A percentile compares a stretch with the other conserved stretches of the same genome.
These are phyloP conservation scores for Coemansia biformis DNA, from an alignment of 192 early-diverging fungal species.

Conservation along the genomic window DNA sequence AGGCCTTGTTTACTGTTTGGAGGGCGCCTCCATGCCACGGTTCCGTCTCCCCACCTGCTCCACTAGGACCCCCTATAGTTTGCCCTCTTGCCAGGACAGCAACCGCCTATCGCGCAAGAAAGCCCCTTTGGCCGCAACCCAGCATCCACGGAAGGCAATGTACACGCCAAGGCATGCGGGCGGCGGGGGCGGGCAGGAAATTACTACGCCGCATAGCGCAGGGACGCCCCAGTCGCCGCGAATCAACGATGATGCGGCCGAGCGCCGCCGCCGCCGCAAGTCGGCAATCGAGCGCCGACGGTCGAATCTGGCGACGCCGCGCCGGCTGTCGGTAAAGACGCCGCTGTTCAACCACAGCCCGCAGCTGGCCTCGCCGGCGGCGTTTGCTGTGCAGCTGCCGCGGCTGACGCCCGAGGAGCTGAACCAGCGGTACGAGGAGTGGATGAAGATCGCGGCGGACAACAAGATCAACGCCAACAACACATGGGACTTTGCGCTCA, in stretches of 20 bases:
- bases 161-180: constrained; percentile 28
- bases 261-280: constrained; percentile 49
- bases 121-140: not conserved
- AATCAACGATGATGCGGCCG: constrained; percentile 52
- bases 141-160: constrained; percentile 7
- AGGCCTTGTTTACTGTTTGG: no score
- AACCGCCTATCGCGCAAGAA: no score
- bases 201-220: constrained; percentile 31
- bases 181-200: constrained; percentile 16
- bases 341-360: constrained; percentile 36
- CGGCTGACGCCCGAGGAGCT: constrained; percentile 53
- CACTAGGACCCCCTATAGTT: no score
- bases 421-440: constrained; percentile 77
- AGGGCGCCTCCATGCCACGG: no score
- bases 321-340: constrained; percentile 22
- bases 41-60: no score
- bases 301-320: constrained; percentile 44
- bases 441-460: constrained; percentile 96
- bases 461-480: constrained; percentile 93
- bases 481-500: constrained; percentile 95
- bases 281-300: constrained; percentile 47
- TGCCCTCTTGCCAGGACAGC: no score
- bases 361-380: constrained; percentile 28
- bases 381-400: constrained; percentile 48
- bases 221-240: constrained; percentile 32